These are phyloP conservation scores for Pholiota microspora DNA, from an alignment of 768 basidiomycete species.

Conservation along the genomic window DNA sequence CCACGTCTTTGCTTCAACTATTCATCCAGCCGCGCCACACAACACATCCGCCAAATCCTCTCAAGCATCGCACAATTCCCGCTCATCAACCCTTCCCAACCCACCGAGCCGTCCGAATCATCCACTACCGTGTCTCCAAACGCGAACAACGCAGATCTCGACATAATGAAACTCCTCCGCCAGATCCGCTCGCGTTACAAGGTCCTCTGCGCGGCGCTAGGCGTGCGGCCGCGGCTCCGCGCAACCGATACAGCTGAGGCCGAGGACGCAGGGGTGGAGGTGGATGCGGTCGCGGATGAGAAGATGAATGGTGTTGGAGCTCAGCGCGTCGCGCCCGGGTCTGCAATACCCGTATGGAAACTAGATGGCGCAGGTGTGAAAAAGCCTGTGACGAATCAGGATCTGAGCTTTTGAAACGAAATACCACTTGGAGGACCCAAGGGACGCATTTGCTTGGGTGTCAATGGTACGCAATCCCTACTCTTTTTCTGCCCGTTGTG, in stretches of 20 bases:
- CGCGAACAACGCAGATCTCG: conserved; percentile 41
- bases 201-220: conserved; percentile 79
- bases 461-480: too few species aligned
- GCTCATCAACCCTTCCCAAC: conserved; percentile 56
- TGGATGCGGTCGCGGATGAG: conserved; percentile 1
- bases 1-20: not conserved
- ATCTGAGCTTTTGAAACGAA: conserved; percentile 7
- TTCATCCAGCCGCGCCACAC: conserved; percentile 49
- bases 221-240: conserved; percentile 49
- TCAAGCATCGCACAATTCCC: conserved; percentile 77
- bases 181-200: conserved; percentile 89
- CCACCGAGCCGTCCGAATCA: conserved; percentile 19
- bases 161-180: conserved; percentile 74
- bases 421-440: not conserved
- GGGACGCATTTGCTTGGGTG: not conserved
- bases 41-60: conserved; percentile 69
- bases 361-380: conserved; percentile 6
- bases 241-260: conserved; percentile 15
- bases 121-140: not conserved
- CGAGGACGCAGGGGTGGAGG: conserved; percentile 4
- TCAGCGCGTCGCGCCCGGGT: conserved; percentile 14
- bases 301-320: not conserved
- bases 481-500: too few species aligned
- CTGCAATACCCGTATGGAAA: conserved; percentile 16
- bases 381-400: conserved; percentile 11